Conservation (phyloP, 164 flowering plant genomes). For the Cinnamomum chago region DNA sequence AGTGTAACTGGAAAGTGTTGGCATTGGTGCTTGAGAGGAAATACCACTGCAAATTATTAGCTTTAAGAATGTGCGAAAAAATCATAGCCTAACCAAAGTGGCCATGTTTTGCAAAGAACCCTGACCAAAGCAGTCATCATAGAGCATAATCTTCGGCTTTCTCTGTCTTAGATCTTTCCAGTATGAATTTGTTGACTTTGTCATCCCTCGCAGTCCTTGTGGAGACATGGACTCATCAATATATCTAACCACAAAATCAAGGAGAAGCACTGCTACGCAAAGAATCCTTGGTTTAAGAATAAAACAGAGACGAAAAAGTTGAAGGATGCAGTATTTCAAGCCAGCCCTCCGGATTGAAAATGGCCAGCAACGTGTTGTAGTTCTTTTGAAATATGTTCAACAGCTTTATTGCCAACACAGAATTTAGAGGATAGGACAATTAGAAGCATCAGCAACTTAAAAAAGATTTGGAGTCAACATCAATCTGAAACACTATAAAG, state of each 20-base stretch:
- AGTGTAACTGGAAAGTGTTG: too few species aligned
- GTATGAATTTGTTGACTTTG: constrained; percentile 70
- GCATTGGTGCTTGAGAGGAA: too few species aligned
- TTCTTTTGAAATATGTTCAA: constrained; percentile 76
- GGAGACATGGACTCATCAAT: constrained; percentile 43
- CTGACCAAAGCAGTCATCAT: neutral
- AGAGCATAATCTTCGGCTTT: neutral
- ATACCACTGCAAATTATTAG: too few species aligned
- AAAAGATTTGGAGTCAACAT: too few species aligned
- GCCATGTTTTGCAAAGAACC: neutral
- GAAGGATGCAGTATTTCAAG: constrained; percentile 86
- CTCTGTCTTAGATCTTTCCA: constrained; percentile 51
- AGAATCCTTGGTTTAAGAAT: neutral
- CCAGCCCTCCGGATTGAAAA: constrained; percentile 96
- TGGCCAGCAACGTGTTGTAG: constrained; percentile 63
- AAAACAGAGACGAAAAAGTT: neutral
- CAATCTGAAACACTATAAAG: neutral
- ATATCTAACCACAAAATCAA: constrained; percentile 40
- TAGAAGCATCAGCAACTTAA: neutral
- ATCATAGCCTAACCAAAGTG: neutral
- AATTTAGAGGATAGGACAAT: neutral
- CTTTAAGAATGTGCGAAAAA: too few species aligned
- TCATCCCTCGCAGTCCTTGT: constrained; percentile 87
- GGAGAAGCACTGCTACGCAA: neutral
- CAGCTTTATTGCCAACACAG: constrained; percentile 33